Evolutionary conservation across 768 basidiomycete genomes (phyloP).

Genomic region (Auricularia sp.): DNA sequence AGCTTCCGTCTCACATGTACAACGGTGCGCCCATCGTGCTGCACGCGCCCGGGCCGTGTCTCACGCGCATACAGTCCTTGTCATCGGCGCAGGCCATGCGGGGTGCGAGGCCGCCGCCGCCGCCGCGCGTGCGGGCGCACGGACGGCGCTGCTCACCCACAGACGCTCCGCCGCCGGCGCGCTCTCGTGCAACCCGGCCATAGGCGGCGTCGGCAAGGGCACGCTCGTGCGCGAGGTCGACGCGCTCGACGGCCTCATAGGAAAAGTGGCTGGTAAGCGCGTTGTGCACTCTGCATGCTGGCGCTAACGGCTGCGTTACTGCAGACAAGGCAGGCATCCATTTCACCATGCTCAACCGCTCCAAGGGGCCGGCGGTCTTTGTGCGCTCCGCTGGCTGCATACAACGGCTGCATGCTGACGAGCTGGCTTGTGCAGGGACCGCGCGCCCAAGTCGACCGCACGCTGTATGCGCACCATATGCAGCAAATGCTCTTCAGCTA

Average conservation of each 20-base stretch:
- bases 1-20: background rate
- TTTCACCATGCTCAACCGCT: constrained; percentile 76
- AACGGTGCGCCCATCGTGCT: background rate
- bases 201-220: constrained; percentile 88
- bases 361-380: constrained; percentile 86
- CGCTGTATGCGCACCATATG: constrained; percentile 75
- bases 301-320: background rate
- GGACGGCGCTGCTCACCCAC: constrained; percentile 75
- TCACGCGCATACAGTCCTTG: constrained; percentile 43
- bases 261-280: constrained; percentile 59
- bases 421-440: constrained; percentile 47
- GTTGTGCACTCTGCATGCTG: background rate
- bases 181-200: constrained; percentile 85
- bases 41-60: background rate
- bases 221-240: constrained; percentile 87
- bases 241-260: constrained; percentile 82
- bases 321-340: constrained; percentile 82
- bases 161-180: constrained; percentile 71
- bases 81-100: constrained; percentile 89
- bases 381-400: constrained; percentile 30
- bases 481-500: constrained; percentile 58
- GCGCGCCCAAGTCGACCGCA: constrained; percentile 80
- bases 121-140: constrained; percentile 72
- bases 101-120: constrained; percentile 89
- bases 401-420: too few relatives aligned